Base-by-base conservation (phyloP, 139 green algal genomes). In the Deuterostichococcus epilithicus region DNA sequence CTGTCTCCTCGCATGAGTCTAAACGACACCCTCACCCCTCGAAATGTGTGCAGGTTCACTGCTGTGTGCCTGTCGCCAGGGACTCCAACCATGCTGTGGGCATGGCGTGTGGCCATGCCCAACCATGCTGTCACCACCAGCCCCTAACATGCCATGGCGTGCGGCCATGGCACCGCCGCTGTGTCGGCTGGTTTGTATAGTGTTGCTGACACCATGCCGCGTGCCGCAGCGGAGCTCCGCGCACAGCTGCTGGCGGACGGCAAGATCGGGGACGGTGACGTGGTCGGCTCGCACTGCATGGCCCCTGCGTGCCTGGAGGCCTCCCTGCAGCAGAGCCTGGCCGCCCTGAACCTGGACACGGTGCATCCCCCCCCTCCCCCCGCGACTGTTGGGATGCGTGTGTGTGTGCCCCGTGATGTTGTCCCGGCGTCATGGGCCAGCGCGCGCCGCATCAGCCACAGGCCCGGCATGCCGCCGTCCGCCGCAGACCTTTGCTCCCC, bases 201-300 rank as follows among this genome's bases (percentile, higher is more conserved):
- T 33, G 23, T 45, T 8, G 13, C 3, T 35, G 47, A 70, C n/a
- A 60, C 15, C 10, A 2, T 32, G 35, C n/a, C 0, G 36, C 22
- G 25, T 35, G 35, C 68, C 37, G 74, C 68, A 80, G 79, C 37
- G 52, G 68, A 72, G 15, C 18, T 81, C 30, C 13, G 74, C 34
- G 33, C 65, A 33, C 0, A 47, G 37, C 74, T 71, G 58, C 38
- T 75, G 25, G 10, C 59, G 3, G 37, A 47, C 6, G 75, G 65
- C 20, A 32, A 70, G 4, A 72, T 90, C 42, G 1, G 42, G 2
- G 42, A 38, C n/a, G 42, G 32, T 0, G 85, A 87, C 59, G 58
- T 89, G 25, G 45, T 86, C 3, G 82, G 80, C 59, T 66, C 32
- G 30, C 83, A 90, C 84, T 89, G 86, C 78, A 82, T 93, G 18